These are phyloP conservation scores for Debaryomycetaceae sp. DNA, from an alignment of 1,139 yeast species.

Conservation along the genomic window DNA sequence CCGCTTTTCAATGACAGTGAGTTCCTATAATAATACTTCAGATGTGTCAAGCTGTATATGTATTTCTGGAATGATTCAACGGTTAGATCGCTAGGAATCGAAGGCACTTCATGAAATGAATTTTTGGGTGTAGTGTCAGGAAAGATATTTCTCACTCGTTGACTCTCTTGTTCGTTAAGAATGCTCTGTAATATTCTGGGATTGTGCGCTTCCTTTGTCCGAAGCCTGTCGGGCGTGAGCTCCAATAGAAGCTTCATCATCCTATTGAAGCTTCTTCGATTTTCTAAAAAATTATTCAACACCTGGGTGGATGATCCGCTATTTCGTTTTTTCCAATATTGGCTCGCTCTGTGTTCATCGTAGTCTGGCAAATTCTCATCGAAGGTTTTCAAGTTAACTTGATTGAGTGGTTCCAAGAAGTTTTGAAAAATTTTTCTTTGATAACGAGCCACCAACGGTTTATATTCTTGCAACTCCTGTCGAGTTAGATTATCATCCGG, in stretches of 20 bases:
- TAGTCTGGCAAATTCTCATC: constrained; percentile 19
- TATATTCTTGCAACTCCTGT: constrained; percentile 9
- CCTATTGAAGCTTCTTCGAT: constrained; percentile 25
- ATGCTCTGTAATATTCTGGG: constrained; percentile 8
- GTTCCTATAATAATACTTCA: constrained; percentile 29
- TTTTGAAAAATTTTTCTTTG: constrained; percentile 30
- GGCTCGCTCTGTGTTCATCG: constrained; percentile 20
- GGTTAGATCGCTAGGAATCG: constrained; percentile 27
- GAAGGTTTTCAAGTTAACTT: constrained; percentile 32
- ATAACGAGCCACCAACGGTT: constrained; percentile 12
- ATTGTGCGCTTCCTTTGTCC: constrained; percentile 10
- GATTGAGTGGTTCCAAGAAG: constrained; percentile 34
- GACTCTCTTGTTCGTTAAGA: constrained; percentile 12
- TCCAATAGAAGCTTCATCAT: constrained; percentile 32
- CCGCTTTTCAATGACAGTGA: constrained; percentile 37
- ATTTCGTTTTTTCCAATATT: constrained; percentile 25
- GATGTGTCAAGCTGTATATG: constrained; percentile 36
- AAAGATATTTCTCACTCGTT: constrained; percentile 7
- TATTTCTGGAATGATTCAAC: constrained; percentile 32
- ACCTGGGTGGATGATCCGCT: constrained; percentile 15
- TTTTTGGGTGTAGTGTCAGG: constrained; percentile 16
- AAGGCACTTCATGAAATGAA: constrained; percentile 33
- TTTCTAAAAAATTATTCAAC: constrained; percentile 23
- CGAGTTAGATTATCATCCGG: constrained; percentile 7
- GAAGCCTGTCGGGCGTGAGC: constrained; percentile 29